phyloP scores from a whole-genome alignment of 2,329 filamentous ascomycete genomes.

The Colletotrichum cereale region DNA sequence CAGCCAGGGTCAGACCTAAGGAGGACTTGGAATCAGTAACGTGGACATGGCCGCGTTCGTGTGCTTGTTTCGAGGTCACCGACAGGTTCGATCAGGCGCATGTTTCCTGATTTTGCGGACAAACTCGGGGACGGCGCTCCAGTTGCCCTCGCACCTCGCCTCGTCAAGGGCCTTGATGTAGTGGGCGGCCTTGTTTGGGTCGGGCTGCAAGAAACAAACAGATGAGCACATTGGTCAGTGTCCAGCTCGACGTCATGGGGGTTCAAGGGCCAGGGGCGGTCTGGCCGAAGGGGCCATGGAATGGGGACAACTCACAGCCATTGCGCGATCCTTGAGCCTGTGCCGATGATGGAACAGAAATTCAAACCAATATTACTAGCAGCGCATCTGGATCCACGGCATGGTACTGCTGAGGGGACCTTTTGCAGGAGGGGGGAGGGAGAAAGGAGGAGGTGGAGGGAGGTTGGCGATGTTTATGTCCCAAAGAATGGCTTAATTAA shows the following conservation, averaged over 20 bases:
- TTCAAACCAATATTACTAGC: slow-evolving; percentile 34
- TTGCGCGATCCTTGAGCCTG: slow-evolving; percentile 44
- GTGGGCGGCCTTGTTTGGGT: slow-evolving; percentile 77
- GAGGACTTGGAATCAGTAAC: slow-evolving; percentile 41
- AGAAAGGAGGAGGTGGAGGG: slow-evolving; percentile 1
- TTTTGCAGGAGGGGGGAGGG: slow-evolving; percentile 1
- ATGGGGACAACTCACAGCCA: slow-evolving; percentile 51
- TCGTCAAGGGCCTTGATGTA: slow-evolving; percentile 88
- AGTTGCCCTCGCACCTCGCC: slow-evolving; percentile 88
- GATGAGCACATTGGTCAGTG: slow-evolving; percentile 27
- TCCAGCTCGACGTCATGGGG: slow-evolving; percentile 40
- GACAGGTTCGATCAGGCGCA: slow-evolving; percentile 87
- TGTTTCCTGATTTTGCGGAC: slow-evolving; percentile 96
- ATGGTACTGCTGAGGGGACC: slow-evolving; percentile 31
- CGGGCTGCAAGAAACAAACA: slow-evolving; percentile 37
- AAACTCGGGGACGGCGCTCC: slow-evolving; percentile 88
- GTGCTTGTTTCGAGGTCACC: slow-evolving; percentile 46
- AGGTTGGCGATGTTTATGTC: slow-evolving; percentile 34
- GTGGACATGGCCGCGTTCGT: slow-evolving; percentile 19
- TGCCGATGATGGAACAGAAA: slow-evolving; percentile 16
- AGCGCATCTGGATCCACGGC: slow-evolving; percentile 29
- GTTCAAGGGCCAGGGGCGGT: slow-evolving; percentile 20
- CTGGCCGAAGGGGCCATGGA: slow-evolving; percentile 1
- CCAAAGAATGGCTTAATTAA: slow-evolving; percentile 35
- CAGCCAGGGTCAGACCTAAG: slow-evolving; percentile 76